Conservation (phyloP, 108 stramenopile species). For the Skeletonema costatum region DNA sequence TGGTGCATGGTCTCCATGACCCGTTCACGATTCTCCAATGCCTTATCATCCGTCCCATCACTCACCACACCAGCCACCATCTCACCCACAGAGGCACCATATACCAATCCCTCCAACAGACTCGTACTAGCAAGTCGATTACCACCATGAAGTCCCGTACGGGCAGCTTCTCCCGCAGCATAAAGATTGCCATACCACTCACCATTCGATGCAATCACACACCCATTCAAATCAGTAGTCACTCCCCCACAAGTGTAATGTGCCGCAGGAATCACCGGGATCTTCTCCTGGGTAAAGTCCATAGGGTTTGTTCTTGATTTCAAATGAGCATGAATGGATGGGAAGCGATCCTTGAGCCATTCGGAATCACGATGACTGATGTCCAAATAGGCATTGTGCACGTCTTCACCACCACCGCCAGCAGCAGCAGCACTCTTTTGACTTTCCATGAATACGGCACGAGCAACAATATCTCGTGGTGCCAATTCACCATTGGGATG, state of each 20-base stretch:
- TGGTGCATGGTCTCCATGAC: conserved; percentile 2
- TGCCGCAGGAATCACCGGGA: conserved; percentile 92
- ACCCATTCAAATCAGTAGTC: conserved; percentile 79
- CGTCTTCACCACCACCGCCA: conserved; percentile 2
- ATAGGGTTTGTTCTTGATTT: conserved; percentile 38
- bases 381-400: conserved; percentile 80
- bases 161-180: conserved; percentile 91
- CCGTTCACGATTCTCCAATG: conserved; percentile 2
- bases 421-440: conserved; percentile 50
- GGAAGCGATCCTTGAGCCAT: conserved; percentile 86
- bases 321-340: conserved; percentile 77
- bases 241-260: conserved; percentile 96
- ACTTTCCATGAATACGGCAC: conserved; percentile 82
- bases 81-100: conserved; percentile 90
- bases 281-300: conserved; percentile 78
- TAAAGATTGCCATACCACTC: conserved; percentile 62
- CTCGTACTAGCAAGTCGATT: conserved; percentile 95
- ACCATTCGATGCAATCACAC: conserved; percentile 40
- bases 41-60: conserved; percentile 8
- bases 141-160: conserved; percentile 95
- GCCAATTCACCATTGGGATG: conserved; percentile 92
- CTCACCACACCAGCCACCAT: conserved; percentile 59
- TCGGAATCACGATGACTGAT: conserved; percentile 84
- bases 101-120: conserved; percentile 93
- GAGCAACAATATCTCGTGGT: conserved; percentile 92